phyloP scores from a whole-genome alignment of 23 red algal species.

The Gracilariopsis chorda region DNA sequence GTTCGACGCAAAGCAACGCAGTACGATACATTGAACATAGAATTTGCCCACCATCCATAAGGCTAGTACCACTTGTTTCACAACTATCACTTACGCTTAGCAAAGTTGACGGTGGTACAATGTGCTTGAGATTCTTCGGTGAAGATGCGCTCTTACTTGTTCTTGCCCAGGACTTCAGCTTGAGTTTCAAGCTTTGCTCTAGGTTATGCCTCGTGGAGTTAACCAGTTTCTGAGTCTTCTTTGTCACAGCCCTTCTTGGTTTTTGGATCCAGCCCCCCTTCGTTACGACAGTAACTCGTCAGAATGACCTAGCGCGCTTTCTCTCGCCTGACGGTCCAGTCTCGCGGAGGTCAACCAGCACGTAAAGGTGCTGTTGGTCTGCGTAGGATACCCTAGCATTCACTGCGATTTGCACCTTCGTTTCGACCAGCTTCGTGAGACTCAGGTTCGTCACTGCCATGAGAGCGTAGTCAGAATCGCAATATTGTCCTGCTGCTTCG shows the following conservation, averaged over 20 bases:
- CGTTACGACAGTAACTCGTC: conserved; percentile 12
- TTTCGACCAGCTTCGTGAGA: conserved; percentile 5
- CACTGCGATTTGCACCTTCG: neutral
- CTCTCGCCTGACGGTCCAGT: conserved; percentile 9
- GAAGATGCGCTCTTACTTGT: neutral
- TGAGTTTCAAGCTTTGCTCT: neutral
- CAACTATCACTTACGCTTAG: neutral
- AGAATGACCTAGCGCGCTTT: conserved; percentile 37
- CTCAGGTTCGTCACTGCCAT: neutral
- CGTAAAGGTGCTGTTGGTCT: neutral
- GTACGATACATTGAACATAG: conserved; percentile 26
- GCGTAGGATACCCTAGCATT: neutral
- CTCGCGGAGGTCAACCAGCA: conserved; percentile 27
- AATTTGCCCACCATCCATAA: conserved; percentile 19
- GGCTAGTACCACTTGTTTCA: neutral
- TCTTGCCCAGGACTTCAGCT: neutral
- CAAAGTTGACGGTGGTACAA: neutral
- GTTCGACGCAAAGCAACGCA: neutral
- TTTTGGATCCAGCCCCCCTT: neutral
- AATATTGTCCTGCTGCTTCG: neutral
- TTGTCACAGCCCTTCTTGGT: neutral
- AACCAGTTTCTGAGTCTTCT: conserved; percentile 5
- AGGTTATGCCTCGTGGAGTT: neutral
- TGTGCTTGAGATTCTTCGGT: neutral
- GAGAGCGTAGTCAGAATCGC: neutral